A percentile compares a stretch with the other conserved stretches of the same genome.
Evolutionary conservation across 2,329 filamentous ascomycete species (phyloP).

Genomic region (Colletotrichum agaves): DNA sequence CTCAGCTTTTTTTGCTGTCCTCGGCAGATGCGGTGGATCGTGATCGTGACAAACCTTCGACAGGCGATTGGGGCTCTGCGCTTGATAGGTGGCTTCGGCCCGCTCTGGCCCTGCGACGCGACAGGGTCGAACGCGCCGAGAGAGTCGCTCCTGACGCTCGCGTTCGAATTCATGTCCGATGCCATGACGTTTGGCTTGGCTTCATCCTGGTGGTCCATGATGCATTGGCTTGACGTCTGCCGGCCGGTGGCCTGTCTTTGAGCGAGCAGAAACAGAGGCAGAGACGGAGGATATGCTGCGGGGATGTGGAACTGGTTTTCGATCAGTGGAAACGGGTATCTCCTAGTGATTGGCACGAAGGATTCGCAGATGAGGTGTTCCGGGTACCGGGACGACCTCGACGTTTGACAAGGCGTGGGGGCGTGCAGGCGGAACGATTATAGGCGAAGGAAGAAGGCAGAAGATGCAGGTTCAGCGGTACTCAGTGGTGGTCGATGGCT

Average conservation of each 20-base stretch:
- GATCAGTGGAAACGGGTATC: slow-evolving; percentile 14
- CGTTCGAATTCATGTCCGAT: slow-evolving; percentile 20
- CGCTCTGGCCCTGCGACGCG: slow-evolving; percentile 13
- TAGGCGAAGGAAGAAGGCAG: not conserved
- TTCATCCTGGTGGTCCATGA: slow-evolving; percentile 36
- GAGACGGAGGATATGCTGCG: slow-evolving; percentile 4
- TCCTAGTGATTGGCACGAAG: slow-evolving; percentile 16
- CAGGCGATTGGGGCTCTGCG: slow-evolving; percentile 64
- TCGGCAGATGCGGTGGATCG: slow-evolving; percentile 5
- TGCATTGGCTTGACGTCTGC: slow-evolving; percentile 13
- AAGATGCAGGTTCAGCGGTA: not conserved
- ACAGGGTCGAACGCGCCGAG: slow-evolving; percentile 12
- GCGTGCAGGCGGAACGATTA: slow-evolving; percentile 16
- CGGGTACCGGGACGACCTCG: slow-evolving; percentile 11
- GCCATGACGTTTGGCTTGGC: slow-evolving; percentile 30
- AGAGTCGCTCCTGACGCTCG: slow-evolving; percentile 28
- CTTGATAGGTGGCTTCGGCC: slow-evolving; percentile 50
- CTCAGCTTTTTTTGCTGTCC: slow-evolving; percentile 23
- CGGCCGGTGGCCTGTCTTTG: not conserved
- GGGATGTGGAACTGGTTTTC: slow-evolving; percentile 16
- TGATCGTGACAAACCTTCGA: slow-evolving; percentile 54
- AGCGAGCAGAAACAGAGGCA: not conserved
- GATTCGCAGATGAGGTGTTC: slow-evolving; percentile 14
- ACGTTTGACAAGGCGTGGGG: slow-evolving; percentile 22
- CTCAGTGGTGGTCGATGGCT: not conserved